A percentile compares a stretch with the other conserved stretches of the same genome.
phyloP scores from a whole-genome alignment of 1,139 yeast species.

The Taiozyma sp. region DNA sequence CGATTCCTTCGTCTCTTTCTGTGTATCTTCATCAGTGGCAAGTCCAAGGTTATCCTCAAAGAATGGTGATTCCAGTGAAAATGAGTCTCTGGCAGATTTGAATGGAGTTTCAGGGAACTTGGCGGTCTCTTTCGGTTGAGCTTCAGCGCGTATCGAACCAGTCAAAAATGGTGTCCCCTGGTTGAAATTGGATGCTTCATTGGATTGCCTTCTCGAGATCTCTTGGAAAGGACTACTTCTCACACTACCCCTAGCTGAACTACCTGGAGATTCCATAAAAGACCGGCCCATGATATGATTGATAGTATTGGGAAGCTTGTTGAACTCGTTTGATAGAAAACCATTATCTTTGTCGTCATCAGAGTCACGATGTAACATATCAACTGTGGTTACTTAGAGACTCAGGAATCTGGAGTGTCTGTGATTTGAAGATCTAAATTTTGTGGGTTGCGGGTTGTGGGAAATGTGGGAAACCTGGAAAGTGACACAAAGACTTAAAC shows the following conservation, averaged over 20 bases:
- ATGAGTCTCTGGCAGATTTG: conserved; percentile 9
- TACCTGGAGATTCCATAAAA: conserved; percentile 3
- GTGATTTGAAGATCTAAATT: not conserved
- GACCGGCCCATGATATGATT: conserved; percentile 1
- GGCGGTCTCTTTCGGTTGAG: not conserved
- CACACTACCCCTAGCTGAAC: not conserved
- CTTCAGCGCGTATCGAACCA: conserved; percentile 1
- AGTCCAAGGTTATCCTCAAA: conserved; percentile 1
- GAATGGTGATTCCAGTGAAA: not conserved
- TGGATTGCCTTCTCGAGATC: not conserved
- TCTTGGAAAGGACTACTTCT: conserved; percentile 3
- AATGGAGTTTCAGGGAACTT: conserved; percentile 3
- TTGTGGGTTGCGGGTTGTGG: not conserved
- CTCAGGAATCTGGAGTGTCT: not conserved
- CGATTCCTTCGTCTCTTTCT: not conserved
- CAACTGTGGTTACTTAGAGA: not conserved
- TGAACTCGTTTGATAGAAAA: not conserved
- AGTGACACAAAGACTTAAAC: not conserved
- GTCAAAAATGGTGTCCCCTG: not conserved
- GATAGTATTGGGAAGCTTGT: not conserved
- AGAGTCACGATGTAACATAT: not conserved
- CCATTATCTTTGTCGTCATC: not conserved
- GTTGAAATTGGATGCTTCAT: conserved; percentile 1
- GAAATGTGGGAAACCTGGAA: not conserved
- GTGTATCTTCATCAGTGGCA: not conserved